phyloP scores from a whole-genome alignment of 306 rosid genomes.

The Oemleria cerasiformis region DNA sequence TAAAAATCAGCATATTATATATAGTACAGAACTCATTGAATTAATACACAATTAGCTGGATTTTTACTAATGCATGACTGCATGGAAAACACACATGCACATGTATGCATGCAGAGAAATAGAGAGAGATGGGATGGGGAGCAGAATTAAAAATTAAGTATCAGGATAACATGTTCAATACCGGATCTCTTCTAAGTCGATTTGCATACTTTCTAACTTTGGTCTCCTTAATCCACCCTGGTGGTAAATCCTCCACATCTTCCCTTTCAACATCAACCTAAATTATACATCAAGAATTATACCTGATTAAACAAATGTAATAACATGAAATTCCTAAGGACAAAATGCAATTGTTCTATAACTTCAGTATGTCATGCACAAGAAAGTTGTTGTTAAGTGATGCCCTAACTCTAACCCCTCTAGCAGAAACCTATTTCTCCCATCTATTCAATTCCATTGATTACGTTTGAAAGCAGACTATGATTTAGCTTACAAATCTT shows the following conservation, averaged over 20 bases:
- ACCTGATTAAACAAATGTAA: conserved; percentile 15
- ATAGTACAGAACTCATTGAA: neutral
- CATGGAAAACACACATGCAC: neutral
- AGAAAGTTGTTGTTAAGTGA: neutral
- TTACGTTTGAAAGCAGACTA: neutral
- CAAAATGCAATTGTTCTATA: neutral
- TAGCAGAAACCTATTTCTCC: neutral
- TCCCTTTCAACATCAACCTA: conserved; percentile 61
- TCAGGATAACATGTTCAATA: conserved; percentile 19
- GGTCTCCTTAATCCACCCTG: conserved; percentile 71
- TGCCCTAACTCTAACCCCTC: neutral
- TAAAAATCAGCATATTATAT: neutral
- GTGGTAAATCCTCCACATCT: conserved; percentile 62
- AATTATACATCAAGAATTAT: conserved; percentile 24
- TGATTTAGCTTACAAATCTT: neutral
- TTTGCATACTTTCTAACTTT: conserved; percentile 41
- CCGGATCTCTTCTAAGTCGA: conserved; percentile 44
- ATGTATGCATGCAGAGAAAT: neutral
- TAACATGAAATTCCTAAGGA: conserved; percentile 11
- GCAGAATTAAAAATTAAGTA: conserved; percentile 3
- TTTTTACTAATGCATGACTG: neutral
- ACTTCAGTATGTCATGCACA: neutral
- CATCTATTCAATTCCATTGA: neutral
- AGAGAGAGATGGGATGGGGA: neutral
- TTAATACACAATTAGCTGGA: neutral